Conservation (phyloP, 208 protist species). For the Porcisia hertigi region DNA sequence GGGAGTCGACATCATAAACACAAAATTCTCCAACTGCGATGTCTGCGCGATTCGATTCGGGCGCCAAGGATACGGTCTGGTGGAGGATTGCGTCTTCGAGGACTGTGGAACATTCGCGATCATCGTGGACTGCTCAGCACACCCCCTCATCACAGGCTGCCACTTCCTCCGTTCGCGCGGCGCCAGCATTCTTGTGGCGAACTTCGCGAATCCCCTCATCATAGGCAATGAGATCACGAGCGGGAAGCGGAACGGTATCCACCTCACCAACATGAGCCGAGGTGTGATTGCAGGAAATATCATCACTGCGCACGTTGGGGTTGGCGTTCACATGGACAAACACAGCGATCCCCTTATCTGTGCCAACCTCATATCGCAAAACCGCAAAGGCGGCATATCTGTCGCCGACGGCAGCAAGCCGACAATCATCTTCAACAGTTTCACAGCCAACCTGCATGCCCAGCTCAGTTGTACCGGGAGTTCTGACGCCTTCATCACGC, state of each 20-base stretch:
- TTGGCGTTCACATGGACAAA: conserved; percentile 49
- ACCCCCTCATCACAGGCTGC: conserved; percentile 85
- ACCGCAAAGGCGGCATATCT: conserved; percentile 44
- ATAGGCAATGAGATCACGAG: conserved; percentile 79
- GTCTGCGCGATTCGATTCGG: conserved; percentile 82
- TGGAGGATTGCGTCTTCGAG: conserved; percentile 83
- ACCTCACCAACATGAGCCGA: conserved; percentile 49
- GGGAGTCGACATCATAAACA: conserved; percentile 75
- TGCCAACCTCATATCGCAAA: conserved; percentile 67
- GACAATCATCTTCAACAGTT: conserved; percentile 61
- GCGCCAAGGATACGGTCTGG: conserved; percentile 65
- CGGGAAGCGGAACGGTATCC: conserved; percentile 61
- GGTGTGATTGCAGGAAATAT: conserved; percentile 82
- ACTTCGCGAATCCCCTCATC: conserved; percentile 85
- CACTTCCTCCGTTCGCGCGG: conserved; percentile 64
- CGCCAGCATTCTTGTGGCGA: conserved; percentile 63
- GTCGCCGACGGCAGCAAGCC: conserved; percentile 50
- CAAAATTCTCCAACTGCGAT: conserved; percentile 73
- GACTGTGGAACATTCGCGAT: conserved; percentile 73
- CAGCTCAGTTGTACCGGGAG: conserved; percentile 55
- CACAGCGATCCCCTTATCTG: conserved; percentile 58
- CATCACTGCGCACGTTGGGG: conserved; percentile 53
- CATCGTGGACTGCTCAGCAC: conserved; percentile 67
- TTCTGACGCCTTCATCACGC: conserved; percentile 64
- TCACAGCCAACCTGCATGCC: conserved; percentile 46